phyloP scores from a whole-genome alignment of 2,329 filamentous ascomycete genomes.

The Madurella fahalii region DNA sequence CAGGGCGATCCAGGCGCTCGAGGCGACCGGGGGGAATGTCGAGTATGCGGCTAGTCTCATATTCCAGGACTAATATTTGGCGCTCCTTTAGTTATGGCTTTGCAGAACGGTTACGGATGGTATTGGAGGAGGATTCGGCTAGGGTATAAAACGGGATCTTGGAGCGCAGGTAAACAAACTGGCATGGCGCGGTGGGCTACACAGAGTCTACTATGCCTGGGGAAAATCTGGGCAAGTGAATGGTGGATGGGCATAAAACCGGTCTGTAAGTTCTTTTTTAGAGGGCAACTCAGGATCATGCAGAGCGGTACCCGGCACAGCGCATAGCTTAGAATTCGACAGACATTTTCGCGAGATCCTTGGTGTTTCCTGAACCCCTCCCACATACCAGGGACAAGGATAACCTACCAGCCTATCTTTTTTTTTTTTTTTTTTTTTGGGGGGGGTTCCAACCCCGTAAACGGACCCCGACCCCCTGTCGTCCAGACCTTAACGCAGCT shows the following conservation, averaged over 20 bases:
- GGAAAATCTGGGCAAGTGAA: background rate
- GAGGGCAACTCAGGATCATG: constrained; percentile 4
- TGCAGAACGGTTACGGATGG: background rate
- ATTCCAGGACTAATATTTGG: constrained; percentile 44
- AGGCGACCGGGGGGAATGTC: constrained; percentile 79
- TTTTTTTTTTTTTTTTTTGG: no score
- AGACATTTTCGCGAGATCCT: background rate
- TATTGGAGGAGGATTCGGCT: no score
- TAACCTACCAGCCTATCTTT: constrained; percentile 34
- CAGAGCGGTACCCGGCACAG: background rate
- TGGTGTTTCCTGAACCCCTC: background rate
- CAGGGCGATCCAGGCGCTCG: constrained; percentile 73
- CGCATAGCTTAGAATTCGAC: constrained; percentile 5
- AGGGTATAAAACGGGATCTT: no score
- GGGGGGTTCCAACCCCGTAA: no score
- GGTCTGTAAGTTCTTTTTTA: background rate
- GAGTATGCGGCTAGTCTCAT: constrained; percentile 83
- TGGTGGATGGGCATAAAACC: constrained; percentile 3
- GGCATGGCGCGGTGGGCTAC: background rate
- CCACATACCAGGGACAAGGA: constrained; percentile 1
- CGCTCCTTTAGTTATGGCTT: background rate
- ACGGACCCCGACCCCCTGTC: background rate
- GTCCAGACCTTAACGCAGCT: constrained; percentile 53
- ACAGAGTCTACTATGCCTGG: background rate
- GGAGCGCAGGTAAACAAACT: background rate